phyloP scores from a whole-genome alignment of 257 asterid genomes.

The Jasminum sambac region DNA sequence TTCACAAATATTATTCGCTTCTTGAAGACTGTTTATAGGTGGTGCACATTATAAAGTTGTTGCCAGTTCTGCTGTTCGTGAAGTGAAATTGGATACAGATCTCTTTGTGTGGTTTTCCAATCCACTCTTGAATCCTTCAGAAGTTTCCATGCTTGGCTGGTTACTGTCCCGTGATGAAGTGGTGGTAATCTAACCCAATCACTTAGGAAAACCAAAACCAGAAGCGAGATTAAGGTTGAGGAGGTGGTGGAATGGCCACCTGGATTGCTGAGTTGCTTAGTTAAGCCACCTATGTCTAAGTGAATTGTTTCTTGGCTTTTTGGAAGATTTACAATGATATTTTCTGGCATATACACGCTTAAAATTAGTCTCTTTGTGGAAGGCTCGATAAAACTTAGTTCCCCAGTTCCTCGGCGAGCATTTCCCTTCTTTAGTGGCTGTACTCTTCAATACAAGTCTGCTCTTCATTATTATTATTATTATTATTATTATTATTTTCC shows the following conservation, averaged over 20 bases:
- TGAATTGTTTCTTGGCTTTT: constrained; percentile 35
- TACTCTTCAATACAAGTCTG: not conserved
- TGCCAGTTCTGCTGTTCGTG: not conserved
- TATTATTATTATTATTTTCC: no score
- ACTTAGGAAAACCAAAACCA: not conserved
- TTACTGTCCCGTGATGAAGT: not conserved
- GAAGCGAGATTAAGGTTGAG: not conserved
- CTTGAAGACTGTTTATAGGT: not conserved
- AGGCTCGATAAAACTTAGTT: constrained; percentile 33
- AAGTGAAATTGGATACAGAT: not conserved
- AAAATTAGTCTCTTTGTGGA: constrained; percentile 28
- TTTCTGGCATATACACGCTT: constrained; percentile 35
- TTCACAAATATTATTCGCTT: not conserved
- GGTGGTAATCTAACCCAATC: not conserved
- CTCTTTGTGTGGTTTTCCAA: not conserved
- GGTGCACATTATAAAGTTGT: not conserved
- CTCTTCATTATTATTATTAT: not conserved
- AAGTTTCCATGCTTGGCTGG: not conserved
- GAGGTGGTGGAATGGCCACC: not conserved
- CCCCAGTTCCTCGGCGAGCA: not conserved
- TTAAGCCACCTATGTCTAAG: constrained; percentile 23
- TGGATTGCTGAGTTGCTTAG: not conserved
- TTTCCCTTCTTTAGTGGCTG: not conserved
- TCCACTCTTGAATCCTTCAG: not conserved
- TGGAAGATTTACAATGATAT: constrained; percentile 32